Evolutionary conservation across 2,329 filamentous ascomycete species (phyloP).

Genomic region (Aspergillus pseudoglaucus): DNA sequence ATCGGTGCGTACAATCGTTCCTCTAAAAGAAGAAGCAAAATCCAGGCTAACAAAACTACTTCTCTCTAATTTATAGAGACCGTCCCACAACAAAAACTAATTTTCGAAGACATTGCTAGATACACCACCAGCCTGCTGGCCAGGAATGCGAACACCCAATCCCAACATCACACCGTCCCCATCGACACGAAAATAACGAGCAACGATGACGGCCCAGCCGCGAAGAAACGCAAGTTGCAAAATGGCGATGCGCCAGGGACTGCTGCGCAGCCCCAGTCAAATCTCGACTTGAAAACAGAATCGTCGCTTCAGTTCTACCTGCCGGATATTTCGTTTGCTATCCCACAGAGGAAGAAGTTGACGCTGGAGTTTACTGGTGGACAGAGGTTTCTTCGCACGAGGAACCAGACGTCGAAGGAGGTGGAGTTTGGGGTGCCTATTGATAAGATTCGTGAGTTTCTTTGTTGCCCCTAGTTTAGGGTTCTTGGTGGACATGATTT

Average conservation of each 20-base stretch:
- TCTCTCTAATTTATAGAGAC: slow-evolving; percentile 18
- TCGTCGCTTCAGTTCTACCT: slow-evolving; percentile 39
- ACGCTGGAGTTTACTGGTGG: slow-evolving; percentile 50
- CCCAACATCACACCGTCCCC: neutral
- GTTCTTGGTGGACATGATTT: slow-evolving; percentile 5
- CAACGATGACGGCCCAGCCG: slow-evolving; percentile 26
- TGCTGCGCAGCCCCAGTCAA: slow-evolving; percentile 18
- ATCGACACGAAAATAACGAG: neutral
- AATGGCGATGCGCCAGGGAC: slow-evolving; percentile 27
- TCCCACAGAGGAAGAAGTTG: slow-evolving; percentile 59
- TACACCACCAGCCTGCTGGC: slow-evolving; percentile 36
- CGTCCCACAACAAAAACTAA: slow-evolving; percentile 31
- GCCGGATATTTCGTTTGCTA: slow-evolving; percentile 54
- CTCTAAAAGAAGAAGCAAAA: neutral
- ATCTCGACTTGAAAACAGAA: slow-evolving; percentile 26
- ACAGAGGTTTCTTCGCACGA: slow-evolving; percentile 40
- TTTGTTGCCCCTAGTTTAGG: neutral
- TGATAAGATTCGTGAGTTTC: slow-evolving; percentile 42
- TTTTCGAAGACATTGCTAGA: slow-evolving; percentile 46
- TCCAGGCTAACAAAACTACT: neutral
- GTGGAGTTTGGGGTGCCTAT: slow-evolving; percentile 50
- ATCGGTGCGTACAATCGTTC: slow-evolving; percentile 30
- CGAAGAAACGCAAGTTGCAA: slow-evolving; percentile 47
- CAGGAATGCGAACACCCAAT: slow-evolving; percentile 21
- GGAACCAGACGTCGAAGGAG: slow-evolving; percentile 45